These are phyloP conservation scores for Pseudocohnilembus persalinus DNA, from an alignment of 169 alveolate species.

Conservation along the genomic window DNA sequence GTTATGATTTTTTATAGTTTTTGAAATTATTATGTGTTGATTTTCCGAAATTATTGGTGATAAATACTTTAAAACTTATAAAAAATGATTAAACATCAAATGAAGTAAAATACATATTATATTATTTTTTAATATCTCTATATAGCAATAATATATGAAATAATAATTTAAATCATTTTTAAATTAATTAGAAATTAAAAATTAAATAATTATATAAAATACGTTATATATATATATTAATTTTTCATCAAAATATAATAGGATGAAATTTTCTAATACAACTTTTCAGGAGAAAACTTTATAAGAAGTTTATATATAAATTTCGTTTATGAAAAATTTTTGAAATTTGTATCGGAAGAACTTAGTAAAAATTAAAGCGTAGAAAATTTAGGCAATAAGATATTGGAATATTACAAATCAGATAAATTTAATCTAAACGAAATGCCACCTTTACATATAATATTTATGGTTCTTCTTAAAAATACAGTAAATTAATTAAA, in stretches of 20 bases:
- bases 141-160: neutral
- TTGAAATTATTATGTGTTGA: slow-evolving; percentile 16
- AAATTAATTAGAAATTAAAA: neutral
- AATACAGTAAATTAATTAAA: neutral
- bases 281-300: slow-evolving; percentile 10
- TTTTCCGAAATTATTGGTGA: slow-evolving; percentile 16
- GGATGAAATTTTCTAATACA: slow-evolving; percentile 6
- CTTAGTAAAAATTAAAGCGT: neutral
- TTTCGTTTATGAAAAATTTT: slow-evolving; percentile 10
- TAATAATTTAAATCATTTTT: neutral
- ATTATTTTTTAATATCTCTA: neutral
- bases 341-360: slow-evolving; percentile 2
- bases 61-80: slow-evolving; percentile 19
- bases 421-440: neutral
- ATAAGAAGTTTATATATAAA: slow-evolving; percentile 16
- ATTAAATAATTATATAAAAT: neutral
- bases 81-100: slow-evolving; percentile 17
- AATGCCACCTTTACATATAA: slow-evolving; percentile 2
- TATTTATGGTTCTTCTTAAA: slow-evolving; percentile 9
- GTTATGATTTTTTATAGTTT: slow-evolving; percentile 19
- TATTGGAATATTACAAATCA: neutral
- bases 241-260: neutral
- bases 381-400: slow-evolving; percentile 4
- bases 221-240: neutral
- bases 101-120: slow-evolving; percentile 6